Percentiles rank a stretch among this genome's conserved stretches.
Conservation (phyloP, 192 early-diverging fungal species). For the Rhizophagus prolifer region DNA sequence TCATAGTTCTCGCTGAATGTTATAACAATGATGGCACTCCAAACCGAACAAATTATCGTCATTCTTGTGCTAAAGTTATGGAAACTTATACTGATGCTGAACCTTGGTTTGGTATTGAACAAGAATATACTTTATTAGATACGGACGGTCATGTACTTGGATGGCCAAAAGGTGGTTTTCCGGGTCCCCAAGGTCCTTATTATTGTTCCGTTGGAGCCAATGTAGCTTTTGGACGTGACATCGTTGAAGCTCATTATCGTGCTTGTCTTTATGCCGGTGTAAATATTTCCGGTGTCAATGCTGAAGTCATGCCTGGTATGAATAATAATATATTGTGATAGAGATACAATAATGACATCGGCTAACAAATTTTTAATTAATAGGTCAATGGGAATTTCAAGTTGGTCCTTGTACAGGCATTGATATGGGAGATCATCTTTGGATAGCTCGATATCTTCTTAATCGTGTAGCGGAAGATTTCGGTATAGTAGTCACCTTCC, state of each 20-base stretch:
- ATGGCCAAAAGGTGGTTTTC: slow-evolving; percentile 58
- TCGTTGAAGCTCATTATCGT: slow-evolving; percentile 58
- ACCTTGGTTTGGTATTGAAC: slow-evolving; percentile 61
- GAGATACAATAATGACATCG: no score
- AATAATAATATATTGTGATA: no score
- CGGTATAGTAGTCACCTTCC: slow-evolving; percentile 51
- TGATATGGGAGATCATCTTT: slow-evolving; percentile 54
- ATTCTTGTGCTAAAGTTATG: slow-evolving; percentile 42
- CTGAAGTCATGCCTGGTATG: slow-evolving; percentile 50
- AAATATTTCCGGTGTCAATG: slow-evolving; percentile 56
- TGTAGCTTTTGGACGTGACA: slow-evolving; percentile 56
- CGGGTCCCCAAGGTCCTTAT: slow-evolving; percentile 58
- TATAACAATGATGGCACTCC: slow-evolving; percentile 58
- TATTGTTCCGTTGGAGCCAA: slow-evolving; percentile 56
- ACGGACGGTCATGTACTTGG: slow-evolving; percentile 45
- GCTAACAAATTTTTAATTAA: no score
- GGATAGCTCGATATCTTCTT: slow-evolving; percentile 52
- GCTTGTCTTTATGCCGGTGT: slow-evolving; percentile 58
- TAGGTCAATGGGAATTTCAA: slow-evolving; percentile 55
- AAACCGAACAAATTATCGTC: slow-evolving; percentile 51
- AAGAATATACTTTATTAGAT: slow-evolving; percentile 57
- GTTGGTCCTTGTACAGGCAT: slow-evolving; percentile 58
- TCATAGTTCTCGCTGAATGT: slow-evolving; percentile 51
- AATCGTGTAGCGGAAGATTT: slow-evolving; percentile 61
- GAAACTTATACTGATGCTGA: slow-evolving; percentile 36